Evolutionary conservation across 306 rosid genomes (phyloP), one percentile per base, ranked within the genome.

Genomic region (Hylodesmum podocarpum): DNA sequence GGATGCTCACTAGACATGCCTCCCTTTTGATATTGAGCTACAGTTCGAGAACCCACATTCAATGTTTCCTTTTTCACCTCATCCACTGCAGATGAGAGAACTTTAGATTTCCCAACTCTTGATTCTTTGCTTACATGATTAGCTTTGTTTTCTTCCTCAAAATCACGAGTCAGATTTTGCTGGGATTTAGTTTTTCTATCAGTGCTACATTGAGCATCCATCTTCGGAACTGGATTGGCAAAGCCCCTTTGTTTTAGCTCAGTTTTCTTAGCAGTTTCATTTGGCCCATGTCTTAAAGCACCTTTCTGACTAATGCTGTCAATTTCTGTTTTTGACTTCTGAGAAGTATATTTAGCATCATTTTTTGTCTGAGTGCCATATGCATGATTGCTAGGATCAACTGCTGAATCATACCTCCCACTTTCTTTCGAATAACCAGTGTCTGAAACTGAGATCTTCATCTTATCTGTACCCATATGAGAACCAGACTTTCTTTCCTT

Each of bases 171-270:
- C 80, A 7, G 79, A 58, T 84, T 87, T 62, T 70, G 79, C 66
- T 21, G 72, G 55, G 80, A 53, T n/a, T 14, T 63, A 64, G 63
- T 37, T 72, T 71, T 84, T 66, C 77, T 83, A 71, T 81, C 80
- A 61, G 75, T 74, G 44, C 50, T 53, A 63, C 54, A 68, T 74
- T 75, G 64, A 75, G 81, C 75, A 72, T 78, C 78, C 24, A 74
- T 65, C 79, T 84, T 87, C 72, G 55, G 59, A 66, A 70, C 78
- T 65, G 86, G 84, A 63, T 69, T 84, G 79, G 86, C 87, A 25
- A 66, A 9, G 47, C 78, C 84, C 57, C 84, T 80, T 40, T 39
- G 81, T 41, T 83, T 78, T 18, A 29, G 40, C 86, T 78, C 78
- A 70, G 67, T 49, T 78, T 80, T 79, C 82, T 72, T 76, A 63